A percentile compares a stretch with the other conserved stretches of the same genome.
Conservation (phyloP, 176 grass and related monocot species). For the Cenchrus purpureus region DNA sequence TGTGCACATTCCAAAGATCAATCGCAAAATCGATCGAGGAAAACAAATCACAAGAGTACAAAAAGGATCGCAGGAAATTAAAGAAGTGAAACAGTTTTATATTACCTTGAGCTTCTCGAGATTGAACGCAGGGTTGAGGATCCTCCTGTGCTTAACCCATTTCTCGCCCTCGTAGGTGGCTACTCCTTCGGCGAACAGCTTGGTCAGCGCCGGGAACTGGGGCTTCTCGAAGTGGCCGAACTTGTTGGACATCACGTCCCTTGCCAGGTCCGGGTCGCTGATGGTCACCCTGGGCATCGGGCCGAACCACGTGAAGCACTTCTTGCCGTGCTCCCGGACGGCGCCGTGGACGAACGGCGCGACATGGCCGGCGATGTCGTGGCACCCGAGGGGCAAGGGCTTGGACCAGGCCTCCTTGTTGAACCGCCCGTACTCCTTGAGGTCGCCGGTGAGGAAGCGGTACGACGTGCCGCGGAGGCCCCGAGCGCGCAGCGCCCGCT, state of each 20-base stretch:
- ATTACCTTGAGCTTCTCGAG: conserved; percentile 62
- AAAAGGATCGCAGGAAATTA: background rate
- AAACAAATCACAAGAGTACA: background rate
- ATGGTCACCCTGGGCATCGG: conserved; percentile 44
- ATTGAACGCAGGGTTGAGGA: conserved; percentile 60
- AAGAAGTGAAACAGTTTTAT: background rate
- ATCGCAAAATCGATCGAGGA: background rate
- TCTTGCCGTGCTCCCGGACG: conserved; percentile 47
- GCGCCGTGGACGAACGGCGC: conserved; percentile 27
- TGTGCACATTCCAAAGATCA: background rate
- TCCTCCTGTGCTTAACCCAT: conserved; percentile 68
- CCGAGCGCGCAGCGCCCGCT: conserved; percentile 43
- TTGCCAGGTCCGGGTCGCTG: conserved; percentile 42
- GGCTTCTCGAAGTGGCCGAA: conserved; percentile 59
- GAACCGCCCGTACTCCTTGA: conserved; percentile 19
- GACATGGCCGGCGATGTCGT: conserved; percentile 48
- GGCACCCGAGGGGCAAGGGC: conserved; percentile 49
- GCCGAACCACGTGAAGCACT: conserved; percentile 51
- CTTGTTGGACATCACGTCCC: conserved; percentile 55
- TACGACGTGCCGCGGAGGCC: conserved; percentile 58
- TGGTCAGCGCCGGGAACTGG: conserved; percentile 31
- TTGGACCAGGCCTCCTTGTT: conserved; percentile 31
- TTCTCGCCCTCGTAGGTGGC: conserved; percentile 52
- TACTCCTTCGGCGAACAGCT: conserved; percentile 21
- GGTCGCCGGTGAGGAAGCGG: conserved; percentile 52